Conservation (phyloP, 495 filamentous ascomycete species). For the Polyplosphaeria fusca region DNA sequence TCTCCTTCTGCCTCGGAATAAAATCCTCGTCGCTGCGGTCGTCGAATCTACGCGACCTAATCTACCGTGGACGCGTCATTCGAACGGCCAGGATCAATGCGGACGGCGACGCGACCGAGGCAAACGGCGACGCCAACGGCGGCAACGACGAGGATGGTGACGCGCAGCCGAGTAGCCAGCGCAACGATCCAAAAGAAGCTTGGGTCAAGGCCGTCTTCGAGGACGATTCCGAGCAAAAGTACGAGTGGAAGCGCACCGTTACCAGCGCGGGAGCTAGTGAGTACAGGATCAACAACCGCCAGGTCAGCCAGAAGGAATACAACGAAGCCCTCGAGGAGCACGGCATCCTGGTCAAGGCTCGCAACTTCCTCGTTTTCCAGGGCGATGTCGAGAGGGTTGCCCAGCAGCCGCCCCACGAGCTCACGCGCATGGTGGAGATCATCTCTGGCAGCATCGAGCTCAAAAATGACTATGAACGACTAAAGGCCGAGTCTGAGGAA, state of each 20-base stretch:
- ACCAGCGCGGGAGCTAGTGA: conserved; percentile 86
- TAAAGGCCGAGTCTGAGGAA: conserved; percentile 80
- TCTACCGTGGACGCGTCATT: conserved; percentile 93
- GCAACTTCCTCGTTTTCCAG: conserved; percentile 98
- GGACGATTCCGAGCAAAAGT: conserved; percentile 93
- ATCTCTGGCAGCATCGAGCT: conserved; percentile 95
- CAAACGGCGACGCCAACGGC: conserved; percentile 49
- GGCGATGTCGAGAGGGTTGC: conserved; percentile 98
- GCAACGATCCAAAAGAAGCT: conserved; percentile 80
- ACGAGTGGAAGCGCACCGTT: conserved; percentile 92
- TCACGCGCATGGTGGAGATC: conserved; percentile 95
- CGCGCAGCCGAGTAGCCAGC: conserved; percentile 47
- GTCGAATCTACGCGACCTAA: conserved; percentile 86
- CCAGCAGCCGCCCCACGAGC: conserved; percentile 83
- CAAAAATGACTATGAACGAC: conserved; percentile 88
- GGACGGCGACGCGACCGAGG: conserved; percentile 67
- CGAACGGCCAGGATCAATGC: conserved; percentile 86
- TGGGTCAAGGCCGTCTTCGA: conserved; percentile 99
- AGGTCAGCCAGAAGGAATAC: conserved; percentile 86
- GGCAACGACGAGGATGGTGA: conserved; percentile 55
- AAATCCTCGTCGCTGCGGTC: conserved; percentile 97
- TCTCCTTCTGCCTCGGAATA: conserved; percentile 97
- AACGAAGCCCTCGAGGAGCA: conserved; percentile 89
- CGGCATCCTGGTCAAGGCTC: conserved; percentile 95
- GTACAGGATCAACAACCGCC: conserved; percentile 90